Evolutionary conservation across 805 yeast genomes (phyloP).

Genomic region (Candida ovalis): DNA sequence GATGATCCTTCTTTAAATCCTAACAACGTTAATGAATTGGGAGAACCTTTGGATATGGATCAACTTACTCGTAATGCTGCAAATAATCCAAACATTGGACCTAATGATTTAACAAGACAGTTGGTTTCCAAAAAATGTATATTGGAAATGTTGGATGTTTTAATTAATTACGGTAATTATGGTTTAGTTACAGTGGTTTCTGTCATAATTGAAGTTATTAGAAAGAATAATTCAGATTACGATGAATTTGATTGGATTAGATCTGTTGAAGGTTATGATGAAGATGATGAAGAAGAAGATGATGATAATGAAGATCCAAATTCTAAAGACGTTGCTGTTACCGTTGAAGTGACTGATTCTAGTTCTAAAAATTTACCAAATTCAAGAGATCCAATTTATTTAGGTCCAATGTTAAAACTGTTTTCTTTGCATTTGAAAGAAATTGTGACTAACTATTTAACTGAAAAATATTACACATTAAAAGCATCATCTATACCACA

Average conservation of each 20-base stretch:
- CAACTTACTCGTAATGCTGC: constrained; percentile 12
- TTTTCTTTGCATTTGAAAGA: constrained; percentile 50
- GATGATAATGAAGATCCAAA: constrained; percentile 2
- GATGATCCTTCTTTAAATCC: constrained; percentile 17
- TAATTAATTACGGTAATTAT: constrained; percentile 69
- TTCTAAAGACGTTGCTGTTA: neutral
- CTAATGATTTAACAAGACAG: constrained; percentile 89
- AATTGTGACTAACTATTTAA: constrained; percentile 29
- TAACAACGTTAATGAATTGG: constrained; percentile 36
- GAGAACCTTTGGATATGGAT: constrained; percentile 65
- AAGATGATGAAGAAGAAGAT: constrained; percentile 10
- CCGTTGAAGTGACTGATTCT: neutral
- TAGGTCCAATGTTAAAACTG: constrained; percentile 76
- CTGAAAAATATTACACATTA: constrained; percentile 29
- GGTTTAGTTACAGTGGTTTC: constrained; percentile 93
- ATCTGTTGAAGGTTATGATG: constrained; percentile 21
- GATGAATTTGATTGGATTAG: constrained; percentile 48
- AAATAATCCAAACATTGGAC: constrained; percentile 83
- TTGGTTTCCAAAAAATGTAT: constrained; percentile 72
- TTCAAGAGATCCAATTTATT: constrained; percentile 85
- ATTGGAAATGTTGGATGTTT: constrained; percentile 63
- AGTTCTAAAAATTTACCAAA: constrained; percentile 62
- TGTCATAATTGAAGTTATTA: constrained; percentile 85
- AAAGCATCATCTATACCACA: constrained; percentile 7
- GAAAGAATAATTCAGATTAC: constrained; percentile 95